Percentiles rank a stretch among this genome's conserved stretches.
phyloP scores from a whole-genome alignment of 2,329 filamentous ascomycete genomes.

The Trichoderma breve region DNA sequence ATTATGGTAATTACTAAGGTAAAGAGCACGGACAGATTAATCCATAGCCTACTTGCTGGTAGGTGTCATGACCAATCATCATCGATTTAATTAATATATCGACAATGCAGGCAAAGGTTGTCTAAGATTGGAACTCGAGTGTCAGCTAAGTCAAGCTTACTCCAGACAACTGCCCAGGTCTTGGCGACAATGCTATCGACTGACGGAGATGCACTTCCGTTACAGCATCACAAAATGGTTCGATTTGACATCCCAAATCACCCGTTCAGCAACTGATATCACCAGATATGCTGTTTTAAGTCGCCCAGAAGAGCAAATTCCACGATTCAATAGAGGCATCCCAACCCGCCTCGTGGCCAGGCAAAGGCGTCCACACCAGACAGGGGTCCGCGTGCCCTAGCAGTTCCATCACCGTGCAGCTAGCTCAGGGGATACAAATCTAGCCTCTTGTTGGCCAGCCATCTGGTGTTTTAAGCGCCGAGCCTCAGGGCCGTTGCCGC shows the following conservation, averaged over 20 bases:
- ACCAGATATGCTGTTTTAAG: neutral
- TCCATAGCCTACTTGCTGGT: neutral
- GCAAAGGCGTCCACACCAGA: neutral
- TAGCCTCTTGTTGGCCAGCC: conserved; percentile 18
- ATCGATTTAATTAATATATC: neutral
- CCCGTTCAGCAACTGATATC: neutral
- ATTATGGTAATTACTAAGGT: neutral
- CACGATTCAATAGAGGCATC: neutral
- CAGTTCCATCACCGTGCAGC: conserved; percentile 18
- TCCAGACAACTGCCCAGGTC: neutral
- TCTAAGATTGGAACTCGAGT: neutral
- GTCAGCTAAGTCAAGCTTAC: neutral
- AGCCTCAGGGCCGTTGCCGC: conserved; percentile 11
- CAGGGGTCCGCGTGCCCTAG: neutral
- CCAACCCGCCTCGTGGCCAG: neutral
- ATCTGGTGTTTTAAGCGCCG: conserved; percentile 27
- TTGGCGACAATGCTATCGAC: neutral
- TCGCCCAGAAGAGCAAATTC: neutral
- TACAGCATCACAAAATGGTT: neutral
- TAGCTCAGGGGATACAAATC: conserved; percentile 17
- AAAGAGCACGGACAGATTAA: neutral
- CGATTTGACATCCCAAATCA: neutral
- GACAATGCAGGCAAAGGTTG: neutral
- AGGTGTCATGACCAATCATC: neutral
- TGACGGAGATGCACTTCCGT: neutral